Base-by-base conservation (phyloP, 2,329 filamentous ascomycete genomes). In the Claviceps spartinae region DNA sequence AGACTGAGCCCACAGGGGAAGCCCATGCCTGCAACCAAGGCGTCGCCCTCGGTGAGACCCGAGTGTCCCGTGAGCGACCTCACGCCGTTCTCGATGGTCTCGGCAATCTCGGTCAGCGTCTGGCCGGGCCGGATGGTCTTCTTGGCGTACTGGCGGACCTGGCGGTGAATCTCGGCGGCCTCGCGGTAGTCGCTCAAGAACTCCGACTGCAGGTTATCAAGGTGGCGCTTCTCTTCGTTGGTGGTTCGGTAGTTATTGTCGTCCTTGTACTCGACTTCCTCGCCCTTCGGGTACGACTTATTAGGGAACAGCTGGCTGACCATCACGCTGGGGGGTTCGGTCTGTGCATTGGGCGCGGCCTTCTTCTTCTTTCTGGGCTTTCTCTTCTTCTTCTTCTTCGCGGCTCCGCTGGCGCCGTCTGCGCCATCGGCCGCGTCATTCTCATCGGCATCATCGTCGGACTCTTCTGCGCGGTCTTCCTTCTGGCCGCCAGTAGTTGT, bases 341-440 rank as follows among this genome's bases (percentile, higher is more conserved):
- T 84, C 70, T 93, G 88, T 52, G 76, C 76, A 57, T 85, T 87
- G 47, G 82, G 76, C 57, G 44, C 9, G 22, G 77, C 83, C 78
- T 83, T 85, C 78, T 86, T 86, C 76, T 83, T 85, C 75, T 83
- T 86, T 75, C 85, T 87, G 73, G 88, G 88, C 74, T 88, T 88
- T 74, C 87, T 88, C 70, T 87, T 86, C 66, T 81, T 83, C 62
- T 76, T 67, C 60, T 70, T 71, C 56, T 68, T 69, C 52, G 63
- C 61, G 11, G 57, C 62, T 20, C 60, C 65, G 56, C 69, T 69
- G 5, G 67, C 66, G 13, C 61, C 67, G n/a, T 66, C 68, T 36
- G 67, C 69, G 18, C 57, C 62, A 24, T 54, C 58, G 41, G 58
- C 59, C 20, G 55, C 66, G 14, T 60, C 67, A 13, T 66, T 71